Base-by-base conservation (phyloP, 2,329 filamentous ascomycete genomes). In the Sclerotinia glacialis region DNA sequence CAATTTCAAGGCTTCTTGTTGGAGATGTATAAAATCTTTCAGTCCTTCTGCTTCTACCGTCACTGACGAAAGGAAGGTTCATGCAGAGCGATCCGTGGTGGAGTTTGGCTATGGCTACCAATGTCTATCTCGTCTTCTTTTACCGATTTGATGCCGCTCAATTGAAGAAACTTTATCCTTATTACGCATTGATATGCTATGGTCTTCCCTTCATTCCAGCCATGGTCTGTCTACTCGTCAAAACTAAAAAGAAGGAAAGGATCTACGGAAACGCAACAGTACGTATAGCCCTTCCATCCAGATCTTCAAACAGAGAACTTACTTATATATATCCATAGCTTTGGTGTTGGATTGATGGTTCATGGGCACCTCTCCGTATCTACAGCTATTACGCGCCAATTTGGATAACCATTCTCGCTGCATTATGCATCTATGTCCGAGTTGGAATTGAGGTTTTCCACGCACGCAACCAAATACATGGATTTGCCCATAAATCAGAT, bases 1-100 rank as follows among this genome's bases (percentile, higher is more conserved):
- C 88, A 92, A 74, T 84, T 92, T 37, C 92, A 96, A 74, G 90
- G 81, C 0, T 90, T 93, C 70, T 77, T 96, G n/a, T 89, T 96
- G 68, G 91, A 96, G 76, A 91, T 91, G 92, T 74, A 60, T 68
- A 70, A 56, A 89, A 92, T 73, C 0, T 26, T 89, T 80, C 62
- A 49, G 18, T 18, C 16, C 12, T 12, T 54, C 18, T 26, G 42
- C 0, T 59, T 26, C 34, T 8, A 14, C 34, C 31, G 26, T 54
- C 18, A 69, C 78, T 95, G 21, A 90, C 92, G 69, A 89, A 31
- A 52, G 92, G 75, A 6, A 75, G 74, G 71, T 86, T 85, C 71
- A 82, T 84, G 78, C 81, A 80, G 65, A 71, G 73, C 5, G 83
- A 85, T 76, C 80, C 81, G 3, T 69, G 84, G 37, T 86, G 82